A percentile compares a stretch with the other conserved stretches of the same genome.
phyloP scores from a whole-genome alignment of 345 rosid genomes.

The Pseudoturritis turrita region DNA sequence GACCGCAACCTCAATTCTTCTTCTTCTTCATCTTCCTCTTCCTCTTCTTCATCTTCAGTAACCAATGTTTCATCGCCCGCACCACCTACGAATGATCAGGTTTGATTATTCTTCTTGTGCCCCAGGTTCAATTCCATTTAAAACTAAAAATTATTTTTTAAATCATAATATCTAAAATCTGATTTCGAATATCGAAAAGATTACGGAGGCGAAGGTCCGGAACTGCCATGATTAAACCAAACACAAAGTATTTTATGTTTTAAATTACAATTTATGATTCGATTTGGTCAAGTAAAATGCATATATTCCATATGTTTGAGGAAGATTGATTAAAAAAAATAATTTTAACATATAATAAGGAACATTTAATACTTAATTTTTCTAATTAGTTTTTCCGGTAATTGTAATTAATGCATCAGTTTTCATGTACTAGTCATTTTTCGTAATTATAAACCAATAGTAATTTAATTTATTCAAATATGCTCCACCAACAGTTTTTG shows the following conservation, averaged over 20 bases:
- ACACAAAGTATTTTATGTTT: neutral
- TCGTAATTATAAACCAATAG: neutral
- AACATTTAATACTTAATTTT: neutral
- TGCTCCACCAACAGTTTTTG: neutral
- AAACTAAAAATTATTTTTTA: too few species aligned
- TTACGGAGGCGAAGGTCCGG: too few species aligned
- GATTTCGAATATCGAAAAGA: too few species aligned
- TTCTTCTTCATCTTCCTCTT: slow-evolving; percentile 11
- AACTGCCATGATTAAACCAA: too few species aligned
- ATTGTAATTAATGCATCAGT: neutral
- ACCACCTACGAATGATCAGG: slow-evolving; percentile 59
- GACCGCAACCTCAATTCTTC: slow-evolving; percentile 37
- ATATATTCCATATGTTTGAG: neutral
- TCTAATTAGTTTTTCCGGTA: too few species aligned
- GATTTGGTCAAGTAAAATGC: neutral
- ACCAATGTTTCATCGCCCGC: slow-evolving; percentile 41
- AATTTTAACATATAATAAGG: too few species aligned
- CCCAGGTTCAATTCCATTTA: too few species aligned
- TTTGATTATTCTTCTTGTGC: slow-evolving; percentile 21
- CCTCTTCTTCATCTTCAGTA: slow-evolving; percentile 20
- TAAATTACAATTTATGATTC: neutral
- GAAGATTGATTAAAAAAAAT: too few species aligned
- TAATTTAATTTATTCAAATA: neutral
- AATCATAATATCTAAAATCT: too few species aligned
- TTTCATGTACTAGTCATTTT: neutral